A percentile compares a stretch with the other conserved stretches of the same genome.
Conservation (phyloP, 768 basidiomycete species). For the Leccinum broughii region DNA sequence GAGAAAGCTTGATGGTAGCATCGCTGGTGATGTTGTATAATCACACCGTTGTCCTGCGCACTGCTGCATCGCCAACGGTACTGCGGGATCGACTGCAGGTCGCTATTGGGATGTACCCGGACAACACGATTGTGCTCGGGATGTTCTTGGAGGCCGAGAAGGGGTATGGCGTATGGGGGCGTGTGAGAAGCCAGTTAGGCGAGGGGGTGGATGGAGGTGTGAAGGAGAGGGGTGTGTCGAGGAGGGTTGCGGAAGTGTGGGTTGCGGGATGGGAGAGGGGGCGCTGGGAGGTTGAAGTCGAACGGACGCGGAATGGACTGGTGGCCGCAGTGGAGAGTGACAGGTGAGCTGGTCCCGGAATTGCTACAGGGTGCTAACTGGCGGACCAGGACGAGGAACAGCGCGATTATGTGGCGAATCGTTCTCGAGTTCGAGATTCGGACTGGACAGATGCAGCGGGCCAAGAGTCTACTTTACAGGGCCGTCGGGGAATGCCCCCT, state of each 20-base stretch:
- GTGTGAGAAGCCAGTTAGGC: constrained; percentile 57
- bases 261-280: constrained; percentile 76
- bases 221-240: constrained; percentile 54
- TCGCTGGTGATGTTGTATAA: constrained; percentile 62
- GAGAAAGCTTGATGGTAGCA: constrained; percentile 58
- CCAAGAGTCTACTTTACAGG: constrained; percentile 72
- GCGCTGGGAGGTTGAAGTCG: constrained; percentile 67
- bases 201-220: constrained; percentile 39
- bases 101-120: constrained; percentile 61
- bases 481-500: constrained; percentile 76
- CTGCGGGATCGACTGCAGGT: constrained; percentile 56
- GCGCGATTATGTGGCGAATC: constrained; percentile 70
- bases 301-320: constrained; percentile 67
- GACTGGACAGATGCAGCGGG: constrained; percentile 53
- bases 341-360: constrained; percentile 46
- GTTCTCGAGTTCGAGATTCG: constrained; percentile 77
- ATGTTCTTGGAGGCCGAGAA: constrained; percentile 76
- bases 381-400: constrained; percentile 57
- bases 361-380: constrained; percentile 9
- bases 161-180: constrained; percentile 78
- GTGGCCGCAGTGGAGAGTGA: constrained; percentile 62
- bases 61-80: constrained; percentile 55
- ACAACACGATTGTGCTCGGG: constrained; percentile 70
- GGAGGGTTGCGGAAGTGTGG: constrained; percentile 73
- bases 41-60: constrained; percentile 53